Base-by-base conservation (phyloP, 2,329 filamentous ascomycete species). In the Helicocarpus griseus region DNA sequence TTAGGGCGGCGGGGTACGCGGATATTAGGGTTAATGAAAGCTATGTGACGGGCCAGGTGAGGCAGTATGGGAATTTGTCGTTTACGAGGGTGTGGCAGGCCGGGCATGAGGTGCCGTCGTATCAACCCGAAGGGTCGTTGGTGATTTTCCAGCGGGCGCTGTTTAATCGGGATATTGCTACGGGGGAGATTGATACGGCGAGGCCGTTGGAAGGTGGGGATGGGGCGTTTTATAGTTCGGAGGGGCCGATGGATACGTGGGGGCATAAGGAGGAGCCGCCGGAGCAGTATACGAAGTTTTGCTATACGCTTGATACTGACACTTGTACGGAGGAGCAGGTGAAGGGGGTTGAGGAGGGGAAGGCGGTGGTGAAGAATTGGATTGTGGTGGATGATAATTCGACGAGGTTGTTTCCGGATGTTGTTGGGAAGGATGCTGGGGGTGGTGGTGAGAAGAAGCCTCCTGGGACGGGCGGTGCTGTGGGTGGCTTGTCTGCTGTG, bases 71-170 rank as follows among this genome's bases (percentile, higher is more conserved):
- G 24, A 72, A 74, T 53, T 71, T 77, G 54, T 76, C 73, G 0
- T 77, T 75, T 60, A 64, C 68, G 1, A 69, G 73, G 4, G 70
- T 77, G 43, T 76, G 70, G 53, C 58, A 75, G 41, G 72, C 73
- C 1, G 74, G 74, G 4, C 74, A 77, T 54, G 64, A 72, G 53
- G 70, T 77, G 1, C 73, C 74, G 8, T 70, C 73, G 0, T 80
- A 79, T 56, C 76, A 80, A 57, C 78, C 77, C 0, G 68, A 78
- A 55, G 77, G 76, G 0, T 71, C 73, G 2, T 78, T 75, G 48
- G 65, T 74, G 53, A 74, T 81, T 47, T 80, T 81, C 61, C 66
- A 71, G 29, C 75, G 78, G 3, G 71, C 72, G 0, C 67, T 78
- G 39, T 66, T 73, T 38, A 72, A 73, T 43, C 68, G 64, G 4